Evolutionary conservation across 2,329 filamentous ascomycete genomes (phyloP).

Genomic region (Venturia oleaginea): DNA sequence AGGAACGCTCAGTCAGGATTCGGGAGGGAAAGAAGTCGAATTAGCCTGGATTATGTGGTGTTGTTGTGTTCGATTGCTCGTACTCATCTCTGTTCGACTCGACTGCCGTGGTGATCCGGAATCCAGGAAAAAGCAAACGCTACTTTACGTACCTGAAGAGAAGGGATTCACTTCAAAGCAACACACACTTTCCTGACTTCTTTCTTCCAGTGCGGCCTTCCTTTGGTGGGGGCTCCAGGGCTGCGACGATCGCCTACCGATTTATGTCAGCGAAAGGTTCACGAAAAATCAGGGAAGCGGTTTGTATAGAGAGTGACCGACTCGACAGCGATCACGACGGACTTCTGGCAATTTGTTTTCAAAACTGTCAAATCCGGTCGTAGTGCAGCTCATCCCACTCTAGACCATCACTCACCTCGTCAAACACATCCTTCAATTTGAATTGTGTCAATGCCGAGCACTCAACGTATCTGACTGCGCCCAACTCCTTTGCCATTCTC

Average conservation of each 20-base stretch:
- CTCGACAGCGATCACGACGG: not conserved
- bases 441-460: slow-evolving; percentile 97
- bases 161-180: slow-evolving; percentile 10
- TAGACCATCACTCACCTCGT: slow-evolving; percentile 56
- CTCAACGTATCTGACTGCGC: slow-evolving; percentile 97
- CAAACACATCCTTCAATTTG: slow-evolving; percentile 98
- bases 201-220: slow-evolving; percentile 23
- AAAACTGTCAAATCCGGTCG: too few species aligned
- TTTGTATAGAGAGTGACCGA: not conserved
- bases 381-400: not conserved
- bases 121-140: not conserved
- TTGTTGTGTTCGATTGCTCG: slow-evolving; percentile 1
- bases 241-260: slow-evolving; percentile 81
- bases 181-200: slow-evolving; percentile 11
- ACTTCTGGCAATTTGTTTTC: not conserved
- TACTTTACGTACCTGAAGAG: slow-evolving; percentile 5
- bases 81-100: slow-evolving; percentile 2
- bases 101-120: not conserved
- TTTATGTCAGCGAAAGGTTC: not conserved
- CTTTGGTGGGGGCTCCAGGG: slow-evolving; percentile 67
- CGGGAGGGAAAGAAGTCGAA: not conserved
- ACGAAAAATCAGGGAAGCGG: not conserved
- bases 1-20: not conserved
- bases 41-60: not conserved
- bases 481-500: slow-evolving; percentile 92